Conservation (phyloP, 1,284 basidiomycete species). For the Trichosporon faecale region DNA sequence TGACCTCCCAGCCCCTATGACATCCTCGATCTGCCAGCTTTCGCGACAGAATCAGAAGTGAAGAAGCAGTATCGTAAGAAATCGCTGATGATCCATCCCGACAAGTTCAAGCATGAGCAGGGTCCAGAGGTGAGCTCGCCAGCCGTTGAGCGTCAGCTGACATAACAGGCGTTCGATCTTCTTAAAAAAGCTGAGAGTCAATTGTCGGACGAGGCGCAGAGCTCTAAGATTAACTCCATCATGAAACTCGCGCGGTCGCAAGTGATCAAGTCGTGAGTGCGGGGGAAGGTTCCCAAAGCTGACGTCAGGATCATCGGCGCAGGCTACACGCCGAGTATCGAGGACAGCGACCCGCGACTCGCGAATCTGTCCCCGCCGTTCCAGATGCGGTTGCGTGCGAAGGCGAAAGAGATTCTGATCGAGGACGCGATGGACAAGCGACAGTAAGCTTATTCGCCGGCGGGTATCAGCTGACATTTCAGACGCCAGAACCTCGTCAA, state of each 20-base stretch:
- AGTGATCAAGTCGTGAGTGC: conserved; percentile 48
- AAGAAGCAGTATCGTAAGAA: conserved; percentile 58
- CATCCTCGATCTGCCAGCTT: conserved; percentile 55
- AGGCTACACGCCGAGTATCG: conserved; percentile 46
- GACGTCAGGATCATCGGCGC: conserved; percentile 36
- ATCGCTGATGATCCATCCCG: conserved; percentile 59
- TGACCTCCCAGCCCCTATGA: conserved; percentile 55
- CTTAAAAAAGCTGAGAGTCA: conserved; percentile 56
- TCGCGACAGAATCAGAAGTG: conserved; percentile 55
- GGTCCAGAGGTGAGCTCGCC: conserved; percentile 51
- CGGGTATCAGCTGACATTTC: neutral
- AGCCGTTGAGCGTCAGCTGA: neutral
- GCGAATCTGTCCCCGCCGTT: conserved; percentile 50
- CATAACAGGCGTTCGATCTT: conserved; percentile 57
- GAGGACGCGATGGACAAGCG: conserved; percentile 58
- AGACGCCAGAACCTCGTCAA: conserved; percentile 52
- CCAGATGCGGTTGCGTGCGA: conserved; percentile 53
- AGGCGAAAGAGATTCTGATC: conserved; percentile 57
- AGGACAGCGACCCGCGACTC: conserved; percentile 52
- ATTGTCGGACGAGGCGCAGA: conserved; percentile 41
- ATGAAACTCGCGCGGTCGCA: conserved; percentile 47
- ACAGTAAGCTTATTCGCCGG: conserved; percentile 39
- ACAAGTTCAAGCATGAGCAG: conserved; percentile 59
- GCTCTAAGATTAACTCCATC: conserved; percentile 50
- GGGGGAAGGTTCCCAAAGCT: neutral